A percentile compares a stretch with the other conserved stretches of the same genome.
Evolutionary conservation across 768 basidiomycete genomes (phyloP).

Genomic region (Russula emetica): DNA sequence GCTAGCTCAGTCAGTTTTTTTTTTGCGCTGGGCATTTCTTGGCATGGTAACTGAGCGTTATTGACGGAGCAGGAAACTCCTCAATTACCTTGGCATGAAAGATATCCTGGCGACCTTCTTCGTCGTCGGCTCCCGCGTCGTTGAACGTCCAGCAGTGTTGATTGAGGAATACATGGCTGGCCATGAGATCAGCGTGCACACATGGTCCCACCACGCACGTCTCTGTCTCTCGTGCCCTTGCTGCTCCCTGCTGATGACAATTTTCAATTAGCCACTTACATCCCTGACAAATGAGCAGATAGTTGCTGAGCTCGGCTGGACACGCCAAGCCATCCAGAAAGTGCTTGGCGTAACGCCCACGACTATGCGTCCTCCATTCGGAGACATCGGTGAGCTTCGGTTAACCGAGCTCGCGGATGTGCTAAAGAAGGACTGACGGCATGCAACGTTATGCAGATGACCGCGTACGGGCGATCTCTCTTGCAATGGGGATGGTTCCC

Average conservation of each 20-base stretch:
- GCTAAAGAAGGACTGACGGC: constrained; percentile 10
- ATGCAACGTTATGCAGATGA: constrained; percentile 50
- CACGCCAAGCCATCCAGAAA: constrained; percentile 75
- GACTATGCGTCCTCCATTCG: constrained; percentile 76
- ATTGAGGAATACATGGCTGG: constrained; percentile 76
- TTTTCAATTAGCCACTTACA: constrained; percentile 49
- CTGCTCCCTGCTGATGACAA: constrained; percentile 32
- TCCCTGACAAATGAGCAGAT: constrained; percentile 74
- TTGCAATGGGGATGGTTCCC: constrained; percentile 89
- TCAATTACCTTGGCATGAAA: constrained; percentile 64
- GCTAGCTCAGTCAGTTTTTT: constrained; percentile 47
- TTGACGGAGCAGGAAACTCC: constrained; percentile 47
- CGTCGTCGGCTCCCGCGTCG: constrained; percentile 78
- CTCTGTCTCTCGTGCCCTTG: constrained; percentile 13
- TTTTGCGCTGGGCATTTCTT: background rate
- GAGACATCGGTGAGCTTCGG: constrained; percentile 57
- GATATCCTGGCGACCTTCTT: constrained; percentile 83
- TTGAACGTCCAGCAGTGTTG: constrained; percentile 71
- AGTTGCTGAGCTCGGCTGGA: constrained; percentile 93
- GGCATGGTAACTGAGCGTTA: background rate
- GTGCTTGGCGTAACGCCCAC: constrained; percentile 74
- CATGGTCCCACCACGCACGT: constrained; percentile 79
- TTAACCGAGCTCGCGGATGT: background rate
- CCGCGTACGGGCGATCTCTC: constrained; percentile 83
- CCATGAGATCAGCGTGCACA: constrained; percentile 81